These are phyloP conservation scores for Acer campestre DNA, from an alignment of 345 rosid species.

Conservation along the genomic window DNA sequence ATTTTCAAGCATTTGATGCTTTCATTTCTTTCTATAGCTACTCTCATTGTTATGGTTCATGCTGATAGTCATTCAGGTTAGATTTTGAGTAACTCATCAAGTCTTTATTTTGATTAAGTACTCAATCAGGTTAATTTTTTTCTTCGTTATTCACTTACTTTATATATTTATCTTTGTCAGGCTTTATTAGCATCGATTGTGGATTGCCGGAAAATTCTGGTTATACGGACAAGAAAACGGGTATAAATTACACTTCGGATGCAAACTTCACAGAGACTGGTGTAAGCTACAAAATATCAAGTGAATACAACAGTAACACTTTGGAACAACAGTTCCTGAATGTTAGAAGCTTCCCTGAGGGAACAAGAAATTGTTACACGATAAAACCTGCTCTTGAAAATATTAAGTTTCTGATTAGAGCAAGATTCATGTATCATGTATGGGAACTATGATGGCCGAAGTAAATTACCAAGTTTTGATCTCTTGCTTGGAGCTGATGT, in stretches of 20 bases:
- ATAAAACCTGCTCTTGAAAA: not conserved
- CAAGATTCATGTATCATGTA: too few relatives aligned
- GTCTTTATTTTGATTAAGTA: too few relatives aligned
- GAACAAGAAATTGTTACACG: slow-evolving; percentile 26
- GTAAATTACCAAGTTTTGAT: not conserved
- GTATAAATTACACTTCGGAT: slow-evolving; percentile 7
- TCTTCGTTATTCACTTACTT: too few relatives aligned
- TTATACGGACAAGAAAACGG: slow-evolving; percentile 4
- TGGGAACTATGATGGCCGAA: too few relatives aligned
- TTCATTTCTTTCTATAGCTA: too few relatives aligned
- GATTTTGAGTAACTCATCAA: too few relatives aligned
- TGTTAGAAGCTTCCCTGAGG: slow-evolving; percentile 22
- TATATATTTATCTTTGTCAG: not conserved
- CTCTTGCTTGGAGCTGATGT: slow-evolving; percentile 22
- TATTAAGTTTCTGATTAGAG: too few relatives aligned
- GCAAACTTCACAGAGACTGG: not conserved
- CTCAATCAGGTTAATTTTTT: too few relatives aligned
- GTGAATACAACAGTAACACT: not conserved
- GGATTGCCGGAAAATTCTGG: not conserved
- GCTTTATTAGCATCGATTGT: slow-evolving; percentile 12
- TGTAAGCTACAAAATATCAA: not conserved
- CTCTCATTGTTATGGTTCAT: too few relatives aligned
- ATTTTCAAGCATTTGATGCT: too few relatives aligned
- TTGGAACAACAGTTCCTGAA: not conserved
- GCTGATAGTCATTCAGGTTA: too few relatives aligned